A percentile compares a stretch with the other conserved stretches of the same genome.
These are phyloP conservation scores for Scutellaria galericulata DNA, from an alignment of 257 asterid species.

Conservation along the genomic window DNA sequence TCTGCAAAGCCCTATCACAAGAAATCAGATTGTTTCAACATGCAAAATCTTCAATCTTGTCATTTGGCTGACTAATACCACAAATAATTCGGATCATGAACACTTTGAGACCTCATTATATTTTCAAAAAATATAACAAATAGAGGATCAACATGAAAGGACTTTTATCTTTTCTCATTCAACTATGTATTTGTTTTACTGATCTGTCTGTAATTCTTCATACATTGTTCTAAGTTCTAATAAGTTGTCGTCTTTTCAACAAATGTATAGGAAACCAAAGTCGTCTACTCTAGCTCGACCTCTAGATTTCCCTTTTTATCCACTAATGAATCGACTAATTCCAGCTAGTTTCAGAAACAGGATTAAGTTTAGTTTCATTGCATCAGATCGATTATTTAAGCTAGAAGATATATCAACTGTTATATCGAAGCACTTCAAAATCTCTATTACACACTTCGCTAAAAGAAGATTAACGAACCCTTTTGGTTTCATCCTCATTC, in stretches of 20 bases:
- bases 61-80: neutral
- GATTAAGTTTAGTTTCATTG: neutral
- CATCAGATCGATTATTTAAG: neutral
- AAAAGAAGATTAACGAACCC: neutral
- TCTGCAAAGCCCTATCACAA: slow-evolving; percentile 57
- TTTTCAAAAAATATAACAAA: too few relatives aligned
- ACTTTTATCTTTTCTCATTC: neutral
- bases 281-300: neutral
- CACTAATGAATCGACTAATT: neutral
- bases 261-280: slow-evolving; percentile 10
- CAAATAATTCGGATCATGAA: neutral
- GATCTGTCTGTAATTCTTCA: neutral
- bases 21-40: slow-evolving; percentile 28
- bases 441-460: neutral
- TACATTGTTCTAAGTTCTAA: neutral
- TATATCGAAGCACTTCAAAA: neutral
- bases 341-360: neutral
- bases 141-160: too few relatives aligned
- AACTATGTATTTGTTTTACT: neutral
- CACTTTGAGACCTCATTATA: too few relatives aligned
- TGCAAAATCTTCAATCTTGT: neutral
- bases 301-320: neutral
- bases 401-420: neutral
- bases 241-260: neutral
- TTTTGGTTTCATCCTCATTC: neutral